Evolutionary conservation across 768 basidiomycete species (phyloP).

Genomic region (Phylloporus arenicola): DNA sequence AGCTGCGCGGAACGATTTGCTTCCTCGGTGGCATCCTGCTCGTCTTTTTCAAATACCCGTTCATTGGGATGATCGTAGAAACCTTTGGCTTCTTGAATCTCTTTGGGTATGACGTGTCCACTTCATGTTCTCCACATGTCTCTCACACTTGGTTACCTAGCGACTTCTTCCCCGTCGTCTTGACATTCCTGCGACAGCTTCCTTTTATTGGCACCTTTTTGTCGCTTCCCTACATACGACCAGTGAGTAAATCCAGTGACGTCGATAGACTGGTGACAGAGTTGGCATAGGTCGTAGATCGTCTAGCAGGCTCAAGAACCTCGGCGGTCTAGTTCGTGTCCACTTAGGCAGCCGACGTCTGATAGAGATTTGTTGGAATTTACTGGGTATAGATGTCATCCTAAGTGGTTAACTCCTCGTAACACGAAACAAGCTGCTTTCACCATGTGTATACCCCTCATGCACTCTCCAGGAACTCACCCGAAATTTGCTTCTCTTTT

Average conservation of each 20-base stretch:
- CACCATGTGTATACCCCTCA: not conserved
- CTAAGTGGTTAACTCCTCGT: not conserved
- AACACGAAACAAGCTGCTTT: not conserved
- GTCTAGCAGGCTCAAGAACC: slow-evolving; percentile 72
- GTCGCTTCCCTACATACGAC: slow-evolving; percentile 81
- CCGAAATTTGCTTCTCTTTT: slow-evolving; percentile 11
- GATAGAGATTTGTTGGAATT: slow-evolving; percentile 12
- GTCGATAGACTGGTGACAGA: slow-evolving; percentile 3
- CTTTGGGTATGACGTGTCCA: slow-evolving; percentile 64
- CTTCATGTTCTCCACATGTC: not conserved
- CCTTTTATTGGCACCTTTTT: slow-evolving; percentile 87
- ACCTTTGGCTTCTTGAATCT: slow-evolving; percentile 96
- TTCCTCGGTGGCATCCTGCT: slow-evolving; percentile 88
- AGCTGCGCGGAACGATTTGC: slow-evolving; percentile 83
- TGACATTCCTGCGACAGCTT: slow-evolving; percentile 93
- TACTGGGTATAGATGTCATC: slow-evolving; percentile 10
- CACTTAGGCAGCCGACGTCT: slow-evolving; percentile 7
- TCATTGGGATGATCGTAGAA: slow-evolving; percentile 89
- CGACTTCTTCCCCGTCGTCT: slow-evolving; percentile 97
- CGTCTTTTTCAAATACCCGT: slow-evolving; percentile 94
- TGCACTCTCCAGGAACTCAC: slow-evolving; percentile 11
- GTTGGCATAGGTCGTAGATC: slow-evolving; percentile 60
- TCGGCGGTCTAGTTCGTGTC: slow-evolving; percentile 51
- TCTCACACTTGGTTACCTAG: slow-evolving; percentile 40
- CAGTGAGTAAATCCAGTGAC: slow-evolving; percentile 42